Conservation (phyloP, 1,284 basidiomycete genomes). For the Entoloma clypeatum region DNA sequence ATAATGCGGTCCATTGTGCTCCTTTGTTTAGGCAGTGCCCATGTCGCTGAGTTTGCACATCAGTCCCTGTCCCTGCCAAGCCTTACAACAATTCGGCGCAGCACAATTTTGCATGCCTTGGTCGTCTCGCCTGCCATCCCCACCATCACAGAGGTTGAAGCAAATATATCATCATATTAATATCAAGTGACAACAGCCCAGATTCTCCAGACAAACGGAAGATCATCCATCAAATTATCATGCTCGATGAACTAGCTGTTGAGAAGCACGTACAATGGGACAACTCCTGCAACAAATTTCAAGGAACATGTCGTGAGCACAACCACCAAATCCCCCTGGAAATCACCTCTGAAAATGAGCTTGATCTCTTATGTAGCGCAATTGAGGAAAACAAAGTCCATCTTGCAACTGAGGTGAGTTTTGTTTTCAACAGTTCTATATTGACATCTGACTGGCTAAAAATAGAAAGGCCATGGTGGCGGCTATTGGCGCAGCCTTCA, state of each 20-base stretch:
- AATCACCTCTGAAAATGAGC: background rate
- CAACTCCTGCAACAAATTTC: background rate
- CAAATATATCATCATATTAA: conserved; percentile 2
- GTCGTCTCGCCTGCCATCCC: background rate
- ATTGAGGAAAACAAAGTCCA: background rate
- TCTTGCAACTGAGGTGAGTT: conserved; percentile 1
- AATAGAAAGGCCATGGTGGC: too few species aligned
- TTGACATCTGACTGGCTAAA: too few species aligned
- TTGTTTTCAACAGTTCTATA: too few species aligned
- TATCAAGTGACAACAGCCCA: background rate
- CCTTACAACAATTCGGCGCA: background rate
- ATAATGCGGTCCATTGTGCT: background rate
- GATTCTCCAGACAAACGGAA: background rate
- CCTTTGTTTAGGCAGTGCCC: background rate
- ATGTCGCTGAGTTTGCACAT: conserved; percentile 2
- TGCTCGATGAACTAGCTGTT: conserved; percentile 2
- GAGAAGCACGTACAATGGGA: conserved; percentile 1
- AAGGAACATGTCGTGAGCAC: background rate
- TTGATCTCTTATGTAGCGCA: background rate
- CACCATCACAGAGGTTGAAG: background rate
- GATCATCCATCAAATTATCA: conserved; percentile 1
- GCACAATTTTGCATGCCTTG: background rate
- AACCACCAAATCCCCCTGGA: background rate
- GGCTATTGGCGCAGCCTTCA: too few species aligned
- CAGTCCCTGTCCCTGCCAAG: background rate